Conservation (phyloP, 2,329 filamentous ascomycete species). For the Stenocarpella maydis region DNA sequence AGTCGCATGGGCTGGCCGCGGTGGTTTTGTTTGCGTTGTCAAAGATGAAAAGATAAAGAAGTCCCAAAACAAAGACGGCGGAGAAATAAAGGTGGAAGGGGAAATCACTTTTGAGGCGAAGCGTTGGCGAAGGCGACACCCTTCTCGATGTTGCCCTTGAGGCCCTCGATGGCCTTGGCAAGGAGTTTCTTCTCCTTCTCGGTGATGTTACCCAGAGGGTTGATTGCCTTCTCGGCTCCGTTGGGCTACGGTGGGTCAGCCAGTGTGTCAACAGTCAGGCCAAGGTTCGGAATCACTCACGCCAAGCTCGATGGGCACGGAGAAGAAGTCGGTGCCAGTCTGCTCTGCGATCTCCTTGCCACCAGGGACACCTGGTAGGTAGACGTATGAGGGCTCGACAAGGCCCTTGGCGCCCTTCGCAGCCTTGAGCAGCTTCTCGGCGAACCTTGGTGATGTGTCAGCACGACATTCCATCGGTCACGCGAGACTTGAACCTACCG, state of each 20-base stretch:
- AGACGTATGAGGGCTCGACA: conserved; percentile 94
- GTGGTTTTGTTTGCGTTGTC: conserved; percentile 24
- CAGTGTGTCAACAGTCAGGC: conserved; percentile 19
- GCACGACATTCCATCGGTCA: neutral
- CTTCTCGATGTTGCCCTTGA: conserved; percentile 94
- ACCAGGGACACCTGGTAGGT: conserved; percentile 87
- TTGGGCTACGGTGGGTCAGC: conserved; percentile 64
- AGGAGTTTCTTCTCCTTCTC: conserved; percentile 91
- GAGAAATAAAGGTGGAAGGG: conserved; percentile 42
- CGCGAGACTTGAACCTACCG: conserved; percentile 62
- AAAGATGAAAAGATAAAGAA: conserved; percentile 37
- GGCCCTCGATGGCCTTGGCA: conserved; percentile 75
- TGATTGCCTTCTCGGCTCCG: conserved; percentile 85
- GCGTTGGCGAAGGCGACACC: conserved; percentile 89
- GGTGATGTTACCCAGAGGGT: conserved; percentile 79
- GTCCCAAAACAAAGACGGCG: conserved; percentile 37
- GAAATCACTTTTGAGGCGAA: conserved; percentile 84
- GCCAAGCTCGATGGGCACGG: conserved; percentile 92
- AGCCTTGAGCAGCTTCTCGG: conserved; percentile 92
- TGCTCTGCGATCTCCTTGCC: conserved; percentile 86
- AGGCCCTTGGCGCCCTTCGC: conserved; percentile 89
- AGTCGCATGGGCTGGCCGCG: conserved; percentile 26
- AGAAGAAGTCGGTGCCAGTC: conserved; percentile 92
- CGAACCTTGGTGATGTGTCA: conserved; percentile 70
- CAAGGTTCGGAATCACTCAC: conserved; percentile 64